phyloP scores from a whole-genome alignment of 129 eudicot species.

The Apium graveolens region DNA sequence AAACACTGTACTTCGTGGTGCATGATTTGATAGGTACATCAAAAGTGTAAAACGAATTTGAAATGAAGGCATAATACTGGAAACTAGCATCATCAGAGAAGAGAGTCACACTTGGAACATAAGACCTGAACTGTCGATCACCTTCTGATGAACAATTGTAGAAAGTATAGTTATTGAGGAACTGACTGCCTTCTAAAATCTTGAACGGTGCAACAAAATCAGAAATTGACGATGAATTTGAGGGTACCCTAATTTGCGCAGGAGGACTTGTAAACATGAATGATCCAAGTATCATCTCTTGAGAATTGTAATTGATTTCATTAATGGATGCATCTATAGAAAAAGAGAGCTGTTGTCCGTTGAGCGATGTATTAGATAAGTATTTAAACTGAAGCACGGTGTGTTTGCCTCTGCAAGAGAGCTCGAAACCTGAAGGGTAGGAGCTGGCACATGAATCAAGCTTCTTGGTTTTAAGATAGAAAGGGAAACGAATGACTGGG shows the following conservation, averaged over 20 bases:
- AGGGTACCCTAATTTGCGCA: neutral
- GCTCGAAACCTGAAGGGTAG: slow-evolving; percentile 8
- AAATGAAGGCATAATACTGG: neutral
- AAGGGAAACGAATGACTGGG: slow-evolving; percentile 5
- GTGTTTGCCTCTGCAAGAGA: slow-evolving; percentile 2
- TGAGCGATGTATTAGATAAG: neutral
- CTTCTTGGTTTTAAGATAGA: neutral
- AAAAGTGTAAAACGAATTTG: neutral
- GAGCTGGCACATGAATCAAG: neutral
- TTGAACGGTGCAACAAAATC: neutral
- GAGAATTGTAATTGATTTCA: neutral
- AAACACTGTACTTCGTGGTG: neutral
- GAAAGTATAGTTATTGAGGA: neutral
- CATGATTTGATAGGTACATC: neutral
- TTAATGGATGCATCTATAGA: neutral
- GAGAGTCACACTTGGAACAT: neutral
- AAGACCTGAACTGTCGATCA: neutral
- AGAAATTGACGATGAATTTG: neutral
- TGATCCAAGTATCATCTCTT: neutral
- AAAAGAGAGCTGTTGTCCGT: neutral
- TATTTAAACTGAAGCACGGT: slow-evolving; percentile 2
- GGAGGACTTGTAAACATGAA: neutral
- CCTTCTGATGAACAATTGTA: neutral
- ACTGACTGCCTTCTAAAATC: neutral
- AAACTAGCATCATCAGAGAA: neutral